These are phyloP conservation scores for Acorus gramineus DNA, from an alignment of 106 monocot genomes.

Conservation along the genomic window DNA sequence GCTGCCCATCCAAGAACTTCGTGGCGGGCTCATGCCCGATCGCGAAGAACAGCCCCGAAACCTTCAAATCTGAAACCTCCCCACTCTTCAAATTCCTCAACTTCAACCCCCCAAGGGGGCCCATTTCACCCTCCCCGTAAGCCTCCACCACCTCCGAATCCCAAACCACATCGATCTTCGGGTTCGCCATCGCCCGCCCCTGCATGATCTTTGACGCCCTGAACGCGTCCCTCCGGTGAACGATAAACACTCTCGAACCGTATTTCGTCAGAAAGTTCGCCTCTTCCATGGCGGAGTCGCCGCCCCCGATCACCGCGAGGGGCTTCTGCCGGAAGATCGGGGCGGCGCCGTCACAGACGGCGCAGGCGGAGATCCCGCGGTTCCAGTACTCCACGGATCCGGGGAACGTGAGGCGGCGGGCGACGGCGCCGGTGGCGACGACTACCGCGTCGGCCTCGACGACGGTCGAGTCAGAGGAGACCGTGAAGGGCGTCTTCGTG, in stretches of 20 bases:
- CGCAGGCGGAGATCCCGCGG: conserved; percentile 86
- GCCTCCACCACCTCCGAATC: conserved; percentile 78
- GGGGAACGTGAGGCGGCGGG: conserved; percentile 62
- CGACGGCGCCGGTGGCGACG: conserved; percentile 90
- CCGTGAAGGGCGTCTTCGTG: conserved; percentile 45
- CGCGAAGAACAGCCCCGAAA: conserved; percentile 84
- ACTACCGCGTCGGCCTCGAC: conserved; percentile 67
- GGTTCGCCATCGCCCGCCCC: conserved; percentile 67
- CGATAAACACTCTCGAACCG: conserved; percentile 71
- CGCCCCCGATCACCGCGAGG: conserved; percentile 73
- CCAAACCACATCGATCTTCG: conserved; percentile 82
- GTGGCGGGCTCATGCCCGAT: conserved; percentile 97
- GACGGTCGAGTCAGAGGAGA: conserved; percentile 37
- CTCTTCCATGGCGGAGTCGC: conserved; percentile 95
- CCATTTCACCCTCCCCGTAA: conserved; percentile 36
- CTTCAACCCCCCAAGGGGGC: conserved; percentile 64
- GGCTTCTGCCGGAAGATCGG: conserved; percentile 77
- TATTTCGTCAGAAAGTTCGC: conserved; percentile 93
- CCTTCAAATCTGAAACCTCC: conserved; percentile 48
- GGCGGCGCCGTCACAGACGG: conserved; percentile 91
- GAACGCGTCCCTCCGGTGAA: conserved; percentile 76
- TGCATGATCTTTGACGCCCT: conserved; percentile 93
- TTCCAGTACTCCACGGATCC: conserved; percentile 70
- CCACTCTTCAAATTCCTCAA: conserved; percentile 51
- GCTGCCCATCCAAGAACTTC: conserved; percentile 69